Percentiles rank a stretch among this genome's conserved stretches.
Conservation (phyloP, 176 grass and related monocot genomes). For the maize (Zea mays) region Zm-B73-REFERENCE-NAM-5.0 NC_050104.1:11678501-11679000, state of each 20-base stretch:
- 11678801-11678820: constrained; percentile 13
- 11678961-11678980: constrained; percentile 2
- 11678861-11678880: constrained; percentile 76
- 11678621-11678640: constrained; percentile 77
- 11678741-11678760: constrained; percentile 48
- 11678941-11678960: constrained; percentile 5
- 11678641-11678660: constrained; percentile 49
- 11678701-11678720: constrained; percentile 83
- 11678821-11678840: constrained; percentile 54
- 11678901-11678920: not conserved
- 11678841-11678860: constrained; percentile 84
- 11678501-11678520: constrained; percentile 90
- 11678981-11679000: not conserved
- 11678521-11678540: constrained; percentile 88
- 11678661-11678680: constrained; percentile 91
- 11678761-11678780: constrained; percentile 19
- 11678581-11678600: constrained; percentile 18
- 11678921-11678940: constrained; percentile 1
- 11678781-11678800: constrained; percentile 18
- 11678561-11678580: constrained; percentile 10
- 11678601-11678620: constrained; percentile 16
- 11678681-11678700: constrained; percentile 94
- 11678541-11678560: constrained; percentile 43
- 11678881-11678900: constrained; percentile 79
- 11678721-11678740: constrained; percentile 96